Evolutionary conservation across 73 alveolate species (phyloP), one percentile per base, ranked within the genome.

Genomic region (Tetrahymena thermophila): DNA sequence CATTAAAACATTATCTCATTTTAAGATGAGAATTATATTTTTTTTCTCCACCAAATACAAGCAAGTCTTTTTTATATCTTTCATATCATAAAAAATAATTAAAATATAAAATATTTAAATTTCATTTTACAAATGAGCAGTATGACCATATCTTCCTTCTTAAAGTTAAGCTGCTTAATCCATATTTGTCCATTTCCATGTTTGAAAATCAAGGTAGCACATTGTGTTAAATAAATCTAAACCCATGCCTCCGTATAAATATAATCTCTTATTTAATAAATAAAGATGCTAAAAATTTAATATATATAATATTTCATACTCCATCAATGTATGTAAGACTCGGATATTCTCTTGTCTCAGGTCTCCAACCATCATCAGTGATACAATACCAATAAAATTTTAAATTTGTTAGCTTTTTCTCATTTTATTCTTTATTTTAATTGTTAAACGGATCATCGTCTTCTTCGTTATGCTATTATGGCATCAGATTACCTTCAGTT

Each of bases 71-170:
- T 34, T 95, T 95, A 89, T 95, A 95, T 14, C 89, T 71, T 28
- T 71, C 10, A 71, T 21, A 5, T 10, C 31, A 42, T 14, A 50
- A 14, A 50, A 19, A 10, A 11, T 1, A 50, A 8, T 50, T 19
- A 19, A 50, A 19, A 19, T 15, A 11, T 15, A 1, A 50, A 50
- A 50, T 4, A 9, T 9, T 40, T 15, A 40, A 10, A 23, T 6
- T 56, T 23, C 34, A 28, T 71, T 10, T 71, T 71, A 71, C 89
- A 55, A 56, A 23, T 94, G 93, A 19, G 95, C 95, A 85, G 97
- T 95, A n/a, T 95, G 97, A 10, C 97, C 97, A 55, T 85, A 95
- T 55, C 97, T 43, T n/a, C 97, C 97, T 34, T 95, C 97, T n/a
- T 84, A 50, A 21, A 94, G 95, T 35, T 85, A 94, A 43, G 71